Percentiles rank a stretch among this genome's conserved stretches.
Evolutionary conservation across 2,329 filamentous ascomycete species (phyloP).

Genomic region (Arthrobotrys sinensis): DNA sequence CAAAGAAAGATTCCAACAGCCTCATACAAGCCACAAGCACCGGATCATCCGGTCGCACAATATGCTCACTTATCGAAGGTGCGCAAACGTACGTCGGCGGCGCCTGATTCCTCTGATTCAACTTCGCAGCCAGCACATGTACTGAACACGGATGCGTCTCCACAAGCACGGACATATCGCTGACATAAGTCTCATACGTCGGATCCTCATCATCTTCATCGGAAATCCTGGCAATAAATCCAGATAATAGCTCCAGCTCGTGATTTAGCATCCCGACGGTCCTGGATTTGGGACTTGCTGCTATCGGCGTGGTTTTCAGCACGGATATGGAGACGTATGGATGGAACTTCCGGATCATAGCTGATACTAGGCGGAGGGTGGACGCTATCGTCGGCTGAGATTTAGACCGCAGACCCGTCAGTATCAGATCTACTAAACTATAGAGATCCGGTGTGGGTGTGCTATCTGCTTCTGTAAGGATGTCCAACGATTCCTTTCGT

Average conservation of each 20-base stretch:
- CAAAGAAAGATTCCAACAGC: constrained; percentile 84
- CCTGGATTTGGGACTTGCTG: constrained; percentile 73
- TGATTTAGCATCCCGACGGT: constrained; percentile 82
- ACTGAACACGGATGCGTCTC: constrained; percentile 82
- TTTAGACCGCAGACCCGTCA: constrained; percentile 85
- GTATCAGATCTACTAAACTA: constrained; percentile 90
- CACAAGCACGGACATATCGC: constrained; percentile 78
- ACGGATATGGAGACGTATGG: constrained; percentile 85
- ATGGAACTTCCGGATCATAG: constrained; percentile 89
- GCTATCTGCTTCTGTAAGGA: constrained; percentile 83
- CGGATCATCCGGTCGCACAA: constrained; percentile 76
- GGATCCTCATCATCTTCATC: constrained; percentile 75
- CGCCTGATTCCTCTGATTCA: constrained; percentile 73
- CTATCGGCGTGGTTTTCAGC: constrained; percentile 76
- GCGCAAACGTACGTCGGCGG: constrained; percentile 73
- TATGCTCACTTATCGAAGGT: constrained; percentile 74
- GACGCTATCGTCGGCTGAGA: constrained; percentile 92
- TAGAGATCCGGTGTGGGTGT: constrained; percentile 87
- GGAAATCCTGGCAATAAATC: constrained; percentile 78
- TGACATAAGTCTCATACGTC: constrained; percentile 79
- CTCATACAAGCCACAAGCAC: constrained; percentile 78
- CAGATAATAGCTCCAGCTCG: constrained; percentile 80
- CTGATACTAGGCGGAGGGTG: constrained; percentile 87
- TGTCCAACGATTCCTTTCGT: constrained; percentile 89
- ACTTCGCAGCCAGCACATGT: constrained; percentile 76